A percentile compares a stretch with the other conserved stretches of the same genome.
phyloP scores from a whole-genome alignment of 2,329 filamentous ascomycete species.

The Cercospora citrullina region DNA sequence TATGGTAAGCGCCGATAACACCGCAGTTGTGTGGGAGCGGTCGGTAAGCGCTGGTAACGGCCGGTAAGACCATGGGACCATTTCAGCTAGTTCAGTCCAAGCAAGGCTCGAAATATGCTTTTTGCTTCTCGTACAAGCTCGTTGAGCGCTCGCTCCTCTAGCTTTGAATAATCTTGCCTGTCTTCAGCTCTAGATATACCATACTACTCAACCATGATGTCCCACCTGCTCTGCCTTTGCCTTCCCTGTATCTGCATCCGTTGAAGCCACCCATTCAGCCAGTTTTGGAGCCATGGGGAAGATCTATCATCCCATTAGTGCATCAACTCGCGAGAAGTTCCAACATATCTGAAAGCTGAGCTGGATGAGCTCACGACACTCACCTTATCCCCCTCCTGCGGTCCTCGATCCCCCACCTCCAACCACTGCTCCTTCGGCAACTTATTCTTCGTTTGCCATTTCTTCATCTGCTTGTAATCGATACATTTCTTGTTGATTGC shows the following conservation, averaged over 20 bases:
- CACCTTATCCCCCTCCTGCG: neutral
- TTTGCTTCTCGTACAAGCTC: no score
- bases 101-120: no score
- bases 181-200: no score
- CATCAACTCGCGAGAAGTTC: neutral
- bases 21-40: no score
- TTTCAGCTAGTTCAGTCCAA: no score
- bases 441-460: slow-evolving; percentile 2
- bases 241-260: neutral
- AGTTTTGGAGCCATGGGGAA: neutral
- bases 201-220: neutral
- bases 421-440: slow-evolving; percentile 5
- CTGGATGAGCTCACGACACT: no score
- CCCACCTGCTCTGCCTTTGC: neutral
- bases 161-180: no score
- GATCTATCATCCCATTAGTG: neutral
- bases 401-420: slow-evolving; percentile 1
- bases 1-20: no score
- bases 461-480: neutral
- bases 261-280: neutral
- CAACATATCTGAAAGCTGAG: neutral
- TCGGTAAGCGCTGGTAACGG: no score
- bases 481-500: slow-evolving; percentile 12
- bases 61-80: no score
- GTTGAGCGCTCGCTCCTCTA: no score